Base-by-base conservation (phyloP, 345 rosid species). In the Rhizophora apiculata region DNA sequence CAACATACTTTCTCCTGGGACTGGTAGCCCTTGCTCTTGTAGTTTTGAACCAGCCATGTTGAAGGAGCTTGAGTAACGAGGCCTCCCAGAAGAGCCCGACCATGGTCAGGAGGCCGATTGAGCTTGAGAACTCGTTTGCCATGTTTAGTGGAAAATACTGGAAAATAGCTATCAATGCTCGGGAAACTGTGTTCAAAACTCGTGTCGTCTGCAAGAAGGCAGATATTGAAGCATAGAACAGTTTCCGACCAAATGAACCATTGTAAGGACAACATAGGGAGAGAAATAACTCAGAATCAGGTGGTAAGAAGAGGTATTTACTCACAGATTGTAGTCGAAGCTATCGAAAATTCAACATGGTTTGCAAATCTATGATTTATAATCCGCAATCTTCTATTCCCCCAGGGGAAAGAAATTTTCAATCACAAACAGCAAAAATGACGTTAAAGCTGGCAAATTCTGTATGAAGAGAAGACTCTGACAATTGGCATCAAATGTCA, bases 41-140 rank as follows among this genome's bases (percentile, higher is more conserved):
- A 29, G 98, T 91, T 74, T 91, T 91, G 79, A 91, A 89, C 54
- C 97, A 76, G 0, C 98, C 97, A 4, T 94, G 82, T 32, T 89
- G 89, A 46, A 91, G 89, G 6, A 94, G 96, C 85, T 94, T 94
- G 97, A 52, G 95, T 88, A 6, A 96, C 89, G 55, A 94, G 96
- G 34, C 97, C 96, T 39, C 96, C 84, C 5, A 94, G 81, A 6
- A 94, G 87, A 7, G 97, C 98, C 58, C 83, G 79, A 0, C 97
- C 82, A 77, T 93, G 98, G 79, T 89, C 98, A 0, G 97, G 97
- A 16, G 98, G 98, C 68, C 98, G 81, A 59, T 86, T 91, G 30
- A 93, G 91, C 85, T 89, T 93, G 56, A 97, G 96, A 8, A 93
- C 97, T 49, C 87, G 75, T 66, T 84, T 77, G n/a, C 96, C 97